Evolutionary conservation across 305 asterid genomes (phyloP), one percentile per base, ranked within the genome.

Genomic region (Fraxinus angustifolia): DNA sequence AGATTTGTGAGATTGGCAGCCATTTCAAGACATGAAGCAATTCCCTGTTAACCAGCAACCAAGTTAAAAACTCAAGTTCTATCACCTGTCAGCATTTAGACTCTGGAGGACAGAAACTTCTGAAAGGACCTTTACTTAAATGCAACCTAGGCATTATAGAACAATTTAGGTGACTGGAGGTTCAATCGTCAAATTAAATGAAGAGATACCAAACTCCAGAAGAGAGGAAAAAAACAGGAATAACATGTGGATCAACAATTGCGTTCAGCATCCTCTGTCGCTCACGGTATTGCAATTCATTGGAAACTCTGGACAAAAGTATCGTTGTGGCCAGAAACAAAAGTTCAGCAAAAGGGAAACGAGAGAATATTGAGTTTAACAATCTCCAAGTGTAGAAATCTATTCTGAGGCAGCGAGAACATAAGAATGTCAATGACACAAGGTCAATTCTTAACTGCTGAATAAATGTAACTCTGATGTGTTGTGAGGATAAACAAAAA

Each of bases 21-120:
- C 93, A 92, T 91, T 70, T 86, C 90, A 81, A 91, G 38, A 48
- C 88, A 65, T 89, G 90, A 2, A 83, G 53, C 74, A 91, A 79
- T 82, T 91, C 92, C 40, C 87, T 89, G 34, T 90, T 78, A n/a
- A n/a, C 65, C 65, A 17, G 23, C 10, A 16, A 82, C 86, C 80
- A 91, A 17, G 77, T 89, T 86, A 50, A 90, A 92, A 45, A 83
- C 85, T 81, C 95, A 84, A 78, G 78, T 85, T 87, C 91, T 81
- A 83, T 88, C 87, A 91, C 93, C 94, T 87, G 88, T 4, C 82
- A 76, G 42, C 42, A 17, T 2, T 42, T 48, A 48, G 19, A 53
- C 26, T 34, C 14, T 8, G 26, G 10, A 73, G 53, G 1, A 23
- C 26, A 0, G 23, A 2, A 58, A 19, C 30, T 17, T 58, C 30